A percentile compares a stretch with the other conserved stretches of the same genome.
These are phyloP conservation scores for Aspergillus oerlinghausenensis DNA, from an alignment of 2,329 filamentous ascomycete genomes.

Conservation along the genomic window DNA sequence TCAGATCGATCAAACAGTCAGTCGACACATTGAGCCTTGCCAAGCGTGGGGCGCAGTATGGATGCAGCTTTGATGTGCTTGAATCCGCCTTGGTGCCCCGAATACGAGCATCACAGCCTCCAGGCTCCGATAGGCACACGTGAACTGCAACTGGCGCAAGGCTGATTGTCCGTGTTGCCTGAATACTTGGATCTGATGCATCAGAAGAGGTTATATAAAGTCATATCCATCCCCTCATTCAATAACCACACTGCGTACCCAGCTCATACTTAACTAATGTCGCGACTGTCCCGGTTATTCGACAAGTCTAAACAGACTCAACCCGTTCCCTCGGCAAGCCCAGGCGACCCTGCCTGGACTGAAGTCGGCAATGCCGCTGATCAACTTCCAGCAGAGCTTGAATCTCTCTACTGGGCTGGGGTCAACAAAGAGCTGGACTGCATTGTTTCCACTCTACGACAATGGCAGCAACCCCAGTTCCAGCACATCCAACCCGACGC, in stretches of 20 bases:
- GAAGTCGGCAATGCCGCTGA: not conserved
- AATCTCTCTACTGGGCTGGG: constrained; percentile 36
- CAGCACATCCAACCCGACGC: constrained; percentile 21
- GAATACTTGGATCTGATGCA: no score
- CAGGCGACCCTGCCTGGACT: not conserved
- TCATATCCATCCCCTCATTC: not conserved
- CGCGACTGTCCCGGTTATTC: not conserved
- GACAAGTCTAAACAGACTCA: not conserved
- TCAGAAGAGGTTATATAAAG: not conserved
- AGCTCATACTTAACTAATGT: not conserved
- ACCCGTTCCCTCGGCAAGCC: not conserved
- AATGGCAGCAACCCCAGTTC: constrained; percentile 26
- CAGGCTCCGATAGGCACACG: not conserved
- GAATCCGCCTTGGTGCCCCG: no score
- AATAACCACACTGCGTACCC: not conserved
- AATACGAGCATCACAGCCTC: not conserved
- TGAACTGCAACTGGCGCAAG: not conserved
- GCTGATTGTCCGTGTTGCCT: not conserved
- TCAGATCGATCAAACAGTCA: no score
- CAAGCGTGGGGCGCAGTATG: not conserved
- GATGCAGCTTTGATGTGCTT: not conserved
- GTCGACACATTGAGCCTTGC: no score
- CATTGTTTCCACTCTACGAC: constrained; percentile 29
- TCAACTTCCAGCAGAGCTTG: constrained; percentile 20
- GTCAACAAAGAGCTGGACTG: constrained; percentile 31